These are phyloP conservation scores for Microdochium nivale DNA, from an alignment of 2,329 filamentous ascomycete genomes.

Conservation along the genomic window DNA sequence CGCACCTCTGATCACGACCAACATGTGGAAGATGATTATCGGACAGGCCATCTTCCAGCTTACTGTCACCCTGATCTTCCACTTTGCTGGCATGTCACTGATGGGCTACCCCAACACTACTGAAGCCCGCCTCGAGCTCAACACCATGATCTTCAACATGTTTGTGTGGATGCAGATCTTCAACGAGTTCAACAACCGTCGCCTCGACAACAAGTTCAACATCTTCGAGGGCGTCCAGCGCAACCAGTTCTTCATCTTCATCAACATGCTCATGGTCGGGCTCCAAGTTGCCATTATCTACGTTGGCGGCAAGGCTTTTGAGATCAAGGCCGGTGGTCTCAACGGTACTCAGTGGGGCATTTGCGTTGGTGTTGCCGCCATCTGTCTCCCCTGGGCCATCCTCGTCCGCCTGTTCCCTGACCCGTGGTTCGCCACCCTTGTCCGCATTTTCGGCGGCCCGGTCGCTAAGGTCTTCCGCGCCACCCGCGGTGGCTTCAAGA, in stretches of 20 bases:
- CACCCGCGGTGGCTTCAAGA: not conserved
- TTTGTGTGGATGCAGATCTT: constrained; percentile 70
- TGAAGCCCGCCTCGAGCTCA: constrained; percentile 28
- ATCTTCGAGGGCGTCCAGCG: constrained; percentile 48
- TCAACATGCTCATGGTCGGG: constrained; percentile 48
- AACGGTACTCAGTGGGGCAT: constrained; percentile 46
- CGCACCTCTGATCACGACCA: constrained; percentile 63
- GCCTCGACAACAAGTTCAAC: constrained; percentile 54
- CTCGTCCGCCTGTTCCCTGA: constrained; percentile 43
- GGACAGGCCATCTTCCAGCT: constrained; percentile 55
- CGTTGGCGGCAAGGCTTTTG: constrained; percentile 45
- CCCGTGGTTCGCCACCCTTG: constrained; percentile 23
- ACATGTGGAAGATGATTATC: constrained; percentile 60
- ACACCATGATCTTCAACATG: constrained; percentile 60
- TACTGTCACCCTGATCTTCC: constrained; percentile 46
- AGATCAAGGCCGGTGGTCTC: constrained; percentile 31
- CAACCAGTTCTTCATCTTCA: constrained; percentile 49
- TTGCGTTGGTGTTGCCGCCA: constrained; percentile 35
- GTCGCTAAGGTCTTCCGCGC: constrained; percentile 17
- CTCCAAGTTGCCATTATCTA: constrained; percentile 50
- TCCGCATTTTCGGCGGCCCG: constrained; percentile 17
- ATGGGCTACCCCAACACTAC: constrained; percentile 35
- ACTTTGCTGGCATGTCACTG: constrained; percentile 51
- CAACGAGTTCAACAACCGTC: constrained; percentile 59
- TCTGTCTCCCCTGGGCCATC: constrained; percentile 41